Conservation (phyloP, 2,329 filamentous ascomycete species). For the Aquanectria penicillioides region DNA sequence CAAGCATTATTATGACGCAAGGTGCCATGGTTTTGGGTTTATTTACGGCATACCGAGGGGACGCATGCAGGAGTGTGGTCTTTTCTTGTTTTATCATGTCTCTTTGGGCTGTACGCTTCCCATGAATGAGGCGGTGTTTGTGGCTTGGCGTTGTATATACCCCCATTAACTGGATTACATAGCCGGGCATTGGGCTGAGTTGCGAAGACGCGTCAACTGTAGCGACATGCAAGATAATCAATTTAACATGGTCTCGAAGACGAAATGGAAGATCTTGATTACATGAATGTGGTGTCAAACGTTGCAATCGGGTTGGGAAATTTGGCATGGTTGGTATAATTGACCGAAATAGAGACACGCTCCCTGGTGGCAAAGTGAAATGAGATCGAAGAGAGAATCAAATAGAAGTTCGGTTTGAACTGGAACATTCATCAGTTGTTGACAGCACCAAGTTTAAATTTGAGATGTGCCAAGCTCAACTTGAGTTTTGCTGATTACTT, state of each 20-base stretch:
- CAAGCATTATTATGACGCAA: conserved; percentile 13
- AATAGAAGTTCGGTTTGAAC: no score
- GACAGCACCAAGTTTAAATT: no score
- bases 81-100: conserved; percentile 11
- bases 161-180: conserved; percentile 22
- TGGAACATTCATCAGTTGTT: no score
- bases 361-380: no score
- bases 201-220: neutral
- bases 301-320: no score
- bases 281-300: no score
- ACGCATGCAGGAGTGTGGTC: neutral
- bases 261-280: no score
- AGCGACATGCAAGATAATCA: neutral
- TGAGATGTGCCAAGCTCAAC: no score
- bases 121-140: conserved; percentile 18
- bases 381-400: no score
- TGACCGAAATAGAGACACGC: no score
- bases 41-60: neutral
- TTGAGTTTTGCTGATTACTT: no score
- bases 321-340: no score
- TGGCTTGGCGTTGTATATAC: conserved; percentile 37
- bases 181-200: neutral
- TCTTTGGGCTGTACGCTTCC: conserved; percentile 15
- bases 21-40: conserved; percentile 7
- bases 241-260: neutral